Evolutionary conservation across 2,329 filamentous ascomycete genomes (phyloP).

Genomic region (Trichophaea hybrida): DNA sequence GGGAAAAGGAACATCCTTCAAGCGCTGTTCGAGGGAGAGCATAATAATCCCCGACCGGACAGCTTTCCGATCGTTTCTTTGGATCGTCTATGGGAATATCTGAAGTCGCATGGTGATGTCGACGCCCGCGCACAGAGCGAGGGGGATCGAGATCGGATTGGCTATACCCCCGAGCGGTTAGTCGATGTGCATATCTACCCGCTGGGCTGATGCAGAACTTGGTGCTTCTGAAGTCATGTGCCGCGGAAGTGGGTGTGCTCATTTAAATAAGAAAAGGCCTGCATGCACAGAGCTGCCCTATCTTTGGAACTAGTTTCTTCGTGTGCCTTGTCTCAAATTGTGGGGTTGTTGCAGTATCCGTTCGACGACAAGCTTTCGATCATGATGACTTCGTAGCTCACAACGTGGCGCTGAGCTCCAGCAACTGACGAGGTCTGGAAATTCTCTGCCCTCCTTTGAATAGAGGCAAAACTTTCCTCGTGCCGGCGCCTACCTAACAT

Average conservation of each 20-base stretch:
- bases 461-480: no score
- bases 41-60: not conserved
- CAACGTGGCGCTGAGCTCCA: not conserved
- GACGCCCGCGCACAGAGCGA: not conserved
- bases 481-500: no score
- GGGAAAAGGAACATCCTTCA: not conserved
- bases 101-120: not conserved
- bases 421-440: not conserved
- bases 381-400: no score
- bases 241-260: constrained; percentile 15
- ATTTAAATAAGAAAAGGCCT: constrained; percentile 12
- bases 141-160: not conserved
- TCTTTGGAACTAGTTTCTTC: constrained; percentile 17
- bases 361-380: not conserved
- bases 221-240: constrained; percentile 22
- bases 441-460: not conserved
- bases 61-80: constrained; percentile 16
- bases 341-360: not conserved
- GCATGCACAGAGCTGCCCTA: constrained; percentile 12
- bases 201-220: constrained; percentile 20
- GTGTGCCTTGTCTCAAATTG: constrained; percentile 1
- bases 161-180: constrained; percentile 19
- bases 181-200: constrained; percentile 22
- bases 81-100: constrained; percentile 5
- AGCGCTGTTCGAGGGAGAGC: not conserved